A percentile compares a stretch with the other conserved stretches of the same genome.
Evolutionary conservation across 2,329 filamentous ascomycete genomes (phyloP).

Genomic region (Ascochyta clinopodiicola): DNA sequence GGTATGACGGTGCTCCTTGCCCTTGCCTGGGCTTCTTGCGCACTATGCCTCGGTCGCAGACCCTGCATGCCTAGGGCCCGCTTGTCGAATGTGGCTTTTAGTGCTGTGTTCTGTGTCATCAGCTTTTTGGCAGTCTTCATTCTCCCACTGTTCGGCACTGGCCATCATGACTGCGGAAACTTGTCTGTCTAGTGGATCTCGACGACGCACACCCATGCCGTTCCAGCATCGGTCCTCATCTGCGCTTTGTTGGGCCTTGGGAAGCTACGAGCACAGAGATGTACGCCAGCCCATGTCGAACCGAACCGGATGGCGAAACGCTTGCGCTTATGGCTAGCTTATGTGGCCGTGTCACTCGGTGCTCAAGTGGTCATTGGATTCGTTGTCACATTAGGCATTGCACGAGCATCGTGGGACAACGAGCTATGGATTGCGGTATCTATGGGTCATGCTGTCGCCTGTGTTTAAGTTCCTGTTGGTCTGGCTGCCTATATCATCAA

Average conservation of each 20-base stretch:
- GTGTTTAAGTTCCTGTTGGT: background rate
- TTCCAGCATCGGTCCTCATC: background rate
- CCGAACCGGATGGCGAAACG: background rate
- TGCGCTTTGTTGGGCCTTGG: background rate
- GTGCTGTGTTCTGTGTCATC: background rate
- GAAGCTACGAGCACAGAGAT: background rate
- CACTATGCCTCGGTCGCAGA: background rate
- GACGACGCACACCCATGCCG: background rate
- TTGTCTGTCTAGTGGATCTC: background rate
- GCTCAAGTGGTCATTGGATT: background rate
- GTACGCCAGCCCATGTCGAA: background rate
- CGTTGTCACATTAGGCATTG: background rate
- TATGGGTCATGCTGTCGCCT: background rate
- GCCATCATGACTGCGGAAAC: background rate
- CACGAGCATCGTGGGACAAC: background rate
- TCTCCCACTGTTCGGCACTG: background rate
- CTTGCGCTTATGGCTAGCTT: background rate
- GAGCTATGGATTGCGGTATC: background rate
- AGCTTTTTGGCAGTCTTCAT: background rate
- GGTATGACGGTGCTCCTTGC: background rate
- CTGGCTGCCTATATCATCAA: background rate
- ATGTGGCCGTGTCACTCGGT: background rate
- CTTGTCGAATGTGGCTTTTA: background rate
- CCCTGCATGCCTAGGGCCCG: background rate
- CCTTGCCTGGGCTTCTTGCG: background rate